phyloP scores from a whole-genome alignment of 1,284 basidiomycete species.

The Rhodotorula sp. region DNA sequence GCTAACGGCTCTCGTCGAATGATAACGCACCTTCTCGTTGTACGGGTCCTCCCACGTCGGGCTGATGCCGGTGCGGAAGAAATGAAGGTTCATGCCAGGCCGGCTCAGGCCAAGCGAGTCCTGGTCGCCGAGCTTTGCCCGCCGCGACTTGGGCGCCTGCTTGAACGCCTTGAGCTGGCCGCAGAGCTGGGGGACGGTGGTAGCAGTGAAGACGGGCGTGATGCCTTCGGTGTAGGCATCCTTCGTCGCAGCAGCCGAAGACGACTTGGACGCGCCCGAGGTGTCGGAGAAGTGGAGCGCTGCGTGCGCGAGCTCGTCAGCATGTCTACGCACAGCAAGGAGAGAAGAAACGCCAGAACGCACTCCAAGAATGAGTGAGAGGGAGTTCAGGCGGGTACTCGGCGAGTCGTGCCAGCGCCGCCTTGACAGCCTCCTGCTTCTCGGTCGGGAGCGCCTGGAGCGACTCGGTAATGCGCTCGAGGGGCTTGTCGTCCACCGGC shows the following conservation, averaged over 20 bases:
- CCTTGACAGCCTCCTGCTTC: constrained; percentile 23
- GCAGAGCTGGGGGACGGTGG: constrained; percentile 29
- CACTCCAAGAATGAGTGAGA: constrained; percentile 38
- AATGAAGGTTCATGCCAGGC: constrained; percentile 41
- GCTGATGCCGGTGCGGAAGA: constrained; percentile 37
- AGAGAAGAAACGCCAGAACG: neutral
- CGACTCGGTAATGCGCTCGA: constrained; percentile 16
- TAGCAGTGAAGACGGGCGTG: constrained; percentile 33
- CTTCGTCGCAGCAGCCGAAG: constrained; percentile 32
- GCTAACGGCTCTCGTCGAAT: neutral
- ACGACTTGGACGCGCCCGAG: constrained; percentile 33
- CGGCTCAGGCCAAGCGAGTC: constrained; percentile 31
- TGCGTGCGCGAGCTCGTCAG: neutral
- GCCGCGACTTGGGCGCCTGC: constrained; percentile 25
- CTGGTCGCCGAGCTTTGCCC: constrained; percentile 20
- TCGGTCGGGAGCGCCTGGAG: constrained; percentile 17
- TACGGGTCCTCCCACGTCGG: constrained; percentile 44
- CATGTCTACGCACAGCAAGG: no score
- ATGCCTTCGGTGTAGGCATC: constrained; percentile 39
- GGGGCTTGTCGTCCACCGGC: constrained; percentile 7
- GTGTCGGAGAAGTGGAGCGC: constrained; percentile 43
- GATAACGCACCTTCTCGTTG: constrained; percentile 36
- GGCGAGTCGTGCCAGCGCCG: constrained; percentile 29
- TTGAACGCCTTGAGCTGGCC: constrained; percentile 41
- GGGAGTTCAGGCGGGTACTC: constrained; percentile 37